These are phyloP conservation scores for Penicilliopsis zonata DNA, from an alignment of 495 filamentous ascomycete genomes.

Conservation along the genomic window DNA sequence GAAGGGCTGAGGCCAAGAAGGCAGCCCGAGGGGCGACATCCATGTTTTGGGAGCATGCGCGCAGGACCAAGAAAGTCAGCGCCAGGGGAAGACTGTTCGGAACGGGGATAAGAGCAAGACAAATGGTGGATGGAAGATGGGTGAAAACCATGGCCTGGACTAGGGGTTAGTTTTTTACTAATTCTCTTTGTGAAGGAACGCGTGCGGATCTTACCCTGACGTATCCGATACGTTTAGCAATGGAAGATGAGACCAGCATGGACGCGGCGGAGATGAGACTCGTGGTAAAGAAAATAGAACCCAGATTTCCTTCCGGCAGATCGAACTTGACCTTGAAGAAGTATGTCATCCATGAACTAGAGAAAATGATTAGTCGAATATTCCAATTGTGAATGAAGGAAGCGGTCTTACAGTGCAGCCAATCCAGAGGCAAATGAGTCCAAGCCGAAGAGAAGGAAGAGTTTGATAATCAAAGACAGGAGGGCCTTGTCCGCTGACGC, in stretches of 20 bases:
- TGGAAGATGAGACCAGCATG: slow-evolving; percentile 60
- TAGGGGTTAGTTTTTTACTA: slow-evolving; percentile 1
- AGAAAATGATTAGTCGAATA: background rate
- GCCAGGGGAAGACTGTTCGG: slow-evolving; percentile 41
- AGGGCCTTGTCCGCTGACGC: slow-evolving; percentile 45
- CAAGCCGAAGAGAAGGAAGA: slow-evolving; percentile 66
- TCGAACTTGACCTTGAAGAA: slow-evolving; percentile 69
- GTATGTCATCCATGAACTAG: slow-evolving; percentile 59
- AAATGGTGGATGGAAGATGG: slow-evolving; percentile 64
- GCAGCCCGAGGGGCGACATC: slow-evolving; percentile 72
- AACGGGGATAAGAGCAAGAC: slow-evolving; percentile 56
- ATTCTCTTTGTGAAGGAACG: background rate
- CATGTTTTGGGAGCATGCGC: slow-evolving; percentile 63
- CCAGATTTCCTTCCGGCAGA: slow-evolving; percentile 55
- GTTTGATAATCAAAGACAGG: slow-evolving; percentile 47
- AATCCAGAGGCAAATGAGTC: slow-evolving; percentile 75
- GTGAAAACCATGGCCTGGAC: slow-evolving; percentile 72
- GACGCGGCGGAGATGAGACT: slow-evolving; percentile 55
- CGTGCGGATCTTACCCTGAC: slow-evolving; percentile 37
- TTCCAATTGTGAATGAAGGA: background rate
- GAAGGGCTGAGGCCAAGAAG: slow-evolving; percentile 62
- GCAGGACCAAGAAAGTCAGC: slow-evolving; percentile 54
- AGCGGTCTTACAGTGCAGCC: slow-evolving; percentile 44
- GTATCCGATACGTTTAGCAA: slow-evolving; percentile 66
- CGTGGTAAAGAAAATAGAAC: slow-evolving; percentile 54